Percentiles rank a stretch among this genome's conserved stretches.
These are phyloP conservation scores for Phlebiopsis gigantea DNA, from an alignment of 768 basidiomycete genomes.

Conservation along the genomic window DNA sequence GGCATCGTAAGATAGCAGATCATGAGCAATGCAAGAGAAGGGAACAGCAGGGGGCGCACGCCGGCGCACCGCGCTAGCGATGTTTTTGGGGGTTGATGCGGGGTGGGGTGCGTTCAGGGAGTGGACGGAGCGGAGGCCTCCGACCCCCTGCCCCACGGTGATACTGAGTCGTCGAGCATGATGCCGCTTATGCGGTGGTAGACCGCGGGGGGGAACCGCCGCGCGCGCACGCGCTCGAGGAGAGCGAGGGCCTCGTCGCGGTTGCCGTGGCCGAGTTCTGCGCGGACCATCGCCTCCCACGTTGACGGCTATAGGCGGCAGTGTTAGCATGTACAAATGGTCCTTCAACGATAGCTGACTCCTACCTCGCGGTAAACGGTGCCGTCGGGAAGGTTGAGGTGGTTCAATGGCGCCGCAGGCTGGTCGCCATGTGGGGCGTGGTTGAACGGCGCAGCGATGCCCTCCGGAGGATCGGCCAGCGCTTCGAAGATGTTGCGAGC, in stretches of 20 bases:
- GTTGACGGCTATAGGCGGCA: slow-evolving; percentile 65
- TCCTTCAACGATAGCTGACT: slow-evolving; percentile 2
- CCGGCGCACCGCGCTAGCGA: slow-evolving; percentile 1
- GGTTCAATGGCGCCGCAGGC: slow-evolving; percentile 28
- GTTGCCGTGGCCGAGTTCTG: slow-evolving; percentile 78
- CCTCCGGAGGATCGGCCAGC: slow-evolving; percentile 73
- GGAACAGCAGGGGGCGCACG: background rate
- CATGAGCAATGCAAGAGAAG: slow-evolving; percentile 1
- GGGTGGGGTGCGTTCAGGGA: background rate
- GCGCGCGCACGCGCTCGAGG: slow-evolving; percentile 65
- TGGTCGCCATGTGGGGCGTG: slow-evolving; percentile 67
- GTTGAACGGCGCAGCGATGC: slow-evolving; percentile 86
- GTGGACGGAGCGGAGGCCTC: slow-evolving; percentile 4
- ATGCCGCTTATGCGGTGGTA: slow-evolving; percentile 77
- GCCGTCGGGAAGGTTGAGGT: slow-evolving; percentile 32
- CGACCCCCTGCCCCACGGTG: slow-evolving; percentile 31
- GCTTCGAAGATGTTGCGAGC: slow-evolving; percentile 77
- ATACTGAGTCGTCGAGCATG: slow-evolving; percentile 62
- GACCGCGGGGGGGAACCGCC: slow-evolving; percentile 74
- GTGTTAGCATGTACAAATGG: background rate
- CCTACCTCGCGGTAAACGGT: slow-evolving; percentile 80
- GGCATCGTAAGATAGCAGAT: background rate
- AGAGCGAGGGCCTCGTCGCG: slow-evolving; percentile 64
- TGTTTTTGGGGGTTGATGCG: background rate
- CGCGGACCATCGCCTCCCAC: slow-evolving; percentile 94